Percentiles rank a stretch among this genome's conserved stretches.
phyloP scores from a whole-genome alignment of 176 grass and related monocot genomes.

The Alopecurus myosuroides region DNA sequence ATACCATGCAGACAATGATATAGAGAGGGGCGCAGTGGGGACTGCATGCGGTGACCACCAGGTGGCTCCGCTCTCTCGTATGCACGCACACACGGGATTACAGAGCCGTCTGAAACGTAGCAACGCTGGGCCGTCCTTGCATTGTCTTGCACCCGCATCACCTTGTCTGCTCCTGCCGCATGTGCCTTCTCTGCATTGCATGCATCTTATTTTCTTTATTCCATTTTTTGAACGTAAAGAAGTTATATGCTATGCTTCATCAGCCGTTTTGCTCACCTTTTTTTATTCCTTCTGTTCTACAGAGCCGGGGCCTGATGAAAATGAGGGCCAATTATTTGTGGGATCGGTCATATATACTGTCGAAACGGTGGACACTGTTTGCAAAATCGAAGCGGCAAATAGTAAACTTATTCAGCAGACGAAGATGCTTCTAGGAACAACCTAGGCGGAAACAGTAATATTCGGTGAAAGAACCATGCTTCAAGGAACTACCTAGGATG shows the following conservation, averaged over 20 bases:
- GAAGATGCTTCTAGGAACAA: background rate
- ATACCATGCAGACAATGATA: constrained; percentile 46
- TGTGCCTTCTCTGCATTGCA: constrained; percentile 35
- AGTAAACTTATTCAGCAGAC: background rate
- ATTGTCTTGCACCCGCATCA: constrained; percentile 34
- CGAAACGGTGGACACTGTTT: background rate
- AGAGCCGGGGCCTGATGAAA: background rate
- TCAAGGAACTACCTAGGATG: constrained; percentile 11
- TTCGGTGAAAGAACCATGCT: background rate
- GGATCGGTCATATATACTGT: background rate
- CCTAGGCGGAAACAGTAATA: background rate
- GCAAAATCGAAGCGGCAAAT: background rate
- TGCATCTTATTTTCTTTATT: constrained; percentile 10
- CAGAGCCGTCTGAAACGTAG: constrained; percentile 32
- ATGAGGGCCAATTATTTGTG: background rate
- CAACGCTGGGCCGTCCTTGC: constrained; percentile 2
- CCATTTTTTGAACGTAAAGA: background rate
- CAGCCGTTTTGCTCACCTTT: background rate
- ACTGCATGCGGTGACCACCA: constrained; percentile 40
- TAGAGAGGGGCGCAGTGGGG: constrained; percentile 38
- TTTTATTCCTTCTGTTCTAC: constrained; percentile 27
- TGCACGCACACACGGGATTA: constrained; percentile 42
- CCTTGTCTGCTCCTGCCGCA: constrained; percentile 15
- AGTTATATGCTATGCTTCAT: background rate
- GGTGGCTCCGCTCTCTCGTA: constrained; percentile 21